Evolutionary conservation across 2,329 filamentous ascomycete genomes (phyloP), one percentile per base, ranked within the genome.

Genomic region (Sporothrix globosa): DNA sequence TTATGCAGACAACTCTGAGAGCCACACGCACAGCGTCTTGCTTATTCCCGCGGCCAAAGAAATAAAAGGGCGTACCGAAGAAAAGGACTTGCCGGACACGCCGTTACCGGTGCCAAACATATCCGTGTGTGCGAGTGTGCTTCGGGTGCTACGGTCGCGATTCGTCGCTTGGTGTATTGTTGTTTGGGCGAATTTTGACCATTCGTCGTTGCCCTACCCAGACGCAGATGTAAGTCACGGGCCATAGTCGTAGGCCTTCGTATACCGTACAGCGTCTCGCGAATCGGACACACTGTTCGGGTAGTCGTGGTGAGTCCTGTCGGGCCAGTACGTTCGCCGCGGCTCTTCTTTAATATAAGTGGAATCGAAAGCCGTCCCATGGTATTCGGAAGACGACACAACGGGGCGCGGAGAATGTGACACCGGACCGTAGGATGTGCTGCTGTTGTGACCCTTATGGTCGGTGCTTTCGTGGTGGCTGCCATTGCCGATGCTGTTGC

Each of bases 311-410:
- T 80, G 68, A 87, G 84, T 75, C 88, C 87, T 72, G 91, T 84
- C 74, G 84, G 78, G 72, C 82, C 80, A 75, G 94, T 88, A 54
- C 96, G 88, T 75, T 94, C 90, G 78, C 90, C 87, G 76, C 96
- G 88, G 77, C 86, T 88, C 80, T 93, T 90, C 77, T 86, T 87
- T 78, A 85, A 87, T 88, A 9, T 34, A 34, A 4, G 24, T 27
- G 13, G 41, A 17, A 5, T 53, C 58, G n/a, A 53, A 48, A 9
- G 50, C 10, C 0, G 61, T 30, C 10, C 53, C 63, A 2, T 53
- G 44, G 21, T 67, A 53, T 7, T 69, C 65, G 10, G 54, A 34
- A 1, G 69, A 70, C 13, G 67, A 58, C 2, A 70, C 39, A 3
- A 69, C 34, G 2, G 71, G 68, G 4, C 72, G 71, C 0, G 71